A percentile compares a stretch with the other conserved stretches of the same genome.
These are phyloP conservation scores for Daldinia grandis DNA, from an alignment of 495 filamentous ascomycete species.

Conservation along the genomic window DNA sequence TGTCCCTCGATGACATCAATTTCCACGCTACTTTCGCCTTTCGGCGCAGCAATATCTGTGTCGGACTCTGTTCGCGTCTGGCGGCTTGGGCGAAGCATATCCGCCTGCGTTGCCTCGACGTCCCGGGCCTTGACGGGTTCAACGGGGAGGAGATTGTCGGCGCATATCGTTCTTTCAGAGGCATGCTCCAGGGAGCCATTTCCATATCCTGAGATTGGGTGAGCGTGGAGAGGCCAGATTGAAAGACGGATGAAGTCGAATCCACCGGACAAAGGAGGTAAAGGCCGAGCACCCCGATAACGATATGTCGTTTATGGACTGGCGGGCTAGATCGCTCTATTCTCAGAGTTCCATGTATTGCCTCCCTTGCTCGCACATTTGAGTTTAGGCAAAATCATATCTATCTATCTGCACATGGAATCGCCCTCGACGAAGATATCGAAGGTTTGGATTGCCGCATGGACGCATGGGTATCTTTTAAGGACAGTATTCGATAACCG, in stretches of 20 bases:
- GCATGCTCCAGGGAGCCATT: slow-evolving; percentile 21
- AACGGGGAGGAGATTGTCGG: slow-evolving; percentile 30
- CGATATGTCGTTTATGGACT: background rate
- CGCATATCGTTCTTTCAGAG: slow-evolving; percentile 18
- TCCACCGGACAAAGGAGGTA: background rate
- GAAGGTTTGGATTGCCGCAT: background rate
- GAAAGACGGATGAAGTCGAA: background rate
- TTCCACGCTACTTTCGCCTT: slow-evolving; percentile 47
- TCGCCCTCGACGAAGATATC: background rate
- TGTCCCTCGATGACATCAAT: slow-evolving; percentile 20
- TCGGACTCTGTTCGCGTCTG: slow-evolving; percentile 41
- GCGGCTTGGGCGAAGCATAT: background rate
- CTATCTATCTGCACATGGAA: background rate
- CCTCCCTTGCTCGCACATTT: slow-evolving; percentile 23
- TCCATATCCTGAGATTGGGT: slow-evolving; percentile 1
- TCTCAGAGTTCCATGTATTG: slow-evolving; percentile 20
- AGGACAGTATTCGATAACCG: background rate
- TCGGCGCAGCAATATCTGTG: slow-evolving; percentile 45
- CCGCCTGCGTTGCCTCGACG: slow-evolving; percentile 15
- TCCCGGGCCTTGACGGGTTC: slow-evolving; percentile 25
- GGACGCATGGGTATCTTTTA: background rate
- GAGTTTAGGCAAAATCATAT: background rate
- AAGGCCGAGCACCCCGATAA: background rate
- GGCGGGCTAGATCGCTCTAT: slow-evolving; percentile 17
- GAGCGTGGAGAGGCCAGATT: background rate